Evolutionary conservation across 192 early-diverging fungal genomes (phyloP), one percentile per base, ranked within the genome.

Genomic region (Chytriomyces sp.): DNA sequence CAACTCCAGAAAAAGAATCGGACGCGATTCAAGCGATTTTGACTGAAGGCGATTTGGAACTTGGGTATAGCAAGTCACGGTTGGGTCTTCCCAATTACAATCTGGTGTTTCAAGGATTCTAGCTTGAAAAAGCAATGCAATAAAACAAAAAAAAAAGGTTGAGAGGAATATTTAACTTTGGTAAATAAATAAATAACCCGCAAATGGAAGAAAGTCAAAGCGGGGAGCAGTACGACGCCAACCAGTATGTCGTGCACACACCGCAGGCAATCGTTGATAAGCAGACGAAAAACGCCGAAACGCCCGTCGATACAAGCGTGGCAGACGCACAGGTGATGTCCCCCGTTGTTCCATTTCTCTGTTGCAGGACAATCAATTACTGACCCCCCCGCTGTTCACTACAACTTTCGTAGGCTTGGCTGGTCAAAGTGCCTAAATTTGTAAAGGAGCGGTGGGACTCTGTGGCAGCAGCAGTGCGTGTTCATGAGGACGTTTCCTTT

Each of bases 391-490:
- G n/a, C n/a, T n/a, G n/a, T 13, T 20, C 3, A 5, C 53, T n/a
- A 1, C 53, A 57, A n/a, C 53, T 57, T 57, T 20, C 53, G 43
- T 61, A 73, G 72, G 72, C 72, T 18, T 97, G 96, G 96, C 89
- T 97, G 7, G 95, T 97, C 46, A 98, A 98, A 80, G 91, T 98
- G 20, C 96, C 96, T 6, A 88, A 86, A 67, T 97, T 97, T 77
- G 78, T 98, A 67, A 94, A 94, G 1, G 91, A 96, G 5, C 89
- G 90, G 72, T 98, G 96, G 96, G 72, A 73, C 61, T 13, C 18
- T 2, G 72, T 73, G 9, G 72, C 45, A 11, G 72, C 57, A 8
- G 43, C 7, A 13, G 53, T 13, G 1, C 16, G 85, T 86, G 61
- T 68, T 77, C 53, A 80, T 90, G 23, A 84, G 89, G 69, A 50